Percentiles rank a stretch among this genome's conserved stretches.
Evolutionary conservation across 2,329 filamentous ascomycete species (phyloP).

Genomic region (Cadophora sp.): DNA sequence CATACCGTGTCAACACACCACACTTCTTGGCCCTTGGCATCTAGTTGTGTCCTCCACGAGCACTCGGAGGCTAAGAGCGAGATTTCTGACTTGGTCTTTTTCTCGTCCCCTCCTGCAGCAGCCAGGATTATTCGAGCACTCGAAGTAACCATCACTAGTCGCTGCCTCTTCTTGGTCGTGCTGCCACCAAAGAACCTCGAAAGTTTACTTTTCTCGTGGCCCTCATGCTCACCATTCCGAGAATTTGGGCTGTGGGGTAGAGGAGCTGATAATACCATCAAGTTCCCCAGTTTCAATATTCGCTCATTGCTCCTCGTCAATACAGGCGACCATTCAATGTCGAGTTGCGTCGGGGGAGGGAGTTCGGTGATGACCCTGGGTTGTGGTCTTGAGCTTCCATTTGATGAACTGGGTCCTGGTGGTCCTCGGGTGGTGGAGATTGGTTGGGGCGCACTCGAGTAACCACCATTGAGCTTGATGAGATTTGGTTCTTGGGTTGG

Average conservation of each 20-base stretch:
- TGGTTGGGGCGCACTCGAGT: conserved; percentile 44
- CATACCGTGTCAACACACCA: conserved; percentile 96
- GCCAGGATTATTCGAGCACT: conserved; percentile 89
- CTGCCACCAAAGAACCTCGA: conserved; percentile 92
- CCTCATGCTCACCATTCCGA: conserved; percentile 71
- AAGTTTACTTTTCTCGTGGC: conserved; percentile 91
- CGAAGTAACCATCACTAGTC: conserved; percentile 93
- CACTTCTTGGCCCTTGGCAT: conserved; percentile 84
- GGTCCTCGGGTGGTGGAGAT: conserved; percentile 42
- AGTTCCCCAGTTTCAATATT: conserved; percentile 91
- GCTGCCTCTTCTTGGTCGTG: conserved; percentile 89
- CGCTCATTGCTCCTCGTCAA: conserved; percentile 89
- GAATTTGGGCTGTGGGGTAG: conserved; percentile 76
- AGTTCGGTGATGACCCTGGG: conserved; percentile 91
- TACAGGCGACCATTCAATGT: conserved; percentile 98
- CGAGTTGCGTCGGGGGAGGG: conserved; percentile 93
- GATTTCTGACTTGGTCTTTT: conserved; percentile 91
- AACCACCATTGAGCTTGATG: conserved; percentile 71
- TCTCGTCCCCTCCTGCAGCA: conserved; percentile 91
- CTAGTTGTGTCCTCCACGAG: conserved; percentile 79
- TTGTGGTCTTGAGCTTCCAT: conserved; percentile 62
- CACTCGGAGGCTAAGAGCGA: conserved; percentile 80
- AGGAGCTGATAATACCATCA: conserved; percentile 82
- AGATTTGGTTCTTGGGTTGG: conserved; percentile 75
- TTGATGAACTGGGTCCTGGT: conserved; percentile 46